Base-by-base conservation (phyloP, 2,329 filamentous ascomycete genomes). In the Alternaria ethzedia region DNA sequence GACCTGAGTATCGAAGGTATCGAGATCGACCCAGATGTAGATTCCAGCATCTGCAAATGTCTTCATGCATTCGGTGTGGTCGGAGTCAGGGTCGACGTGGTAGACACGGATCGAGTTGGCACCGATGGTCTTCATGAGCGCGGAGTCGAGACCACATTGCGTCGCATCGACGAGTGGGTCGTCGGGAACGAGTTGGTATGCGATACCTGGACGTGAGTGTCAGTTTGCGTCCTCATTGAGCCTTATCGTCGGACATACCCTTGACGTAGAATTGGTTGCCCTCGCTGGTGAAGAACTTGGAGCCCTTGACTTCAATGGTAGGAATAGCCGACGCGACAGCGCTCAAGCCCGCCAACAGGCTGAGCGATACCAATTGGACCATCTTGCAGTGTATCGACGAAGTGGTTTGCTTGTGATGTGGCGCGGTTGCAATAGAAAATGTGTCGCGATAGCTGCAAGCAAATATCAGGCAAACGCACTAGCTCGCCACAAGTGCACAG, bases 61-160 rank as follows among this genome's bases (percentile, higher is more conserved):
- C 57, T 85, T 85, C 92, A 97, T 96, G 82, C 93, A 97, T 20
- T 86, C 90, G 61, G 87, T 85, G 79, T 97, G 94, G 77, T 95
- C 83, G 30, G 82, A 88, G 3, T 81, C 78, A 2, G 91, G 83
- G 72, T 96, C 90, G 65, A 97, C 92, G 75, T 97, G 93, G 80
- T 97, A 97, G 62, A 96, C 91, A 61, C 94, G 92, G 74, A 97
- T 93, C 28, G 91, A 86, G 78, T 97, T 97, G 77, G 91, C 88
- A 66, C 92, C 93, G 57, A 97, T 84, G 17, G 89, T 88, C 78
- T 92, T 86, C 91, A 97, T 96, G 75, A 94, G 85, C 15, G 83
- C 78, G 45, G 90, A 90, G 82, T 97, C 94, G 70, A 89, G 88
- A 71, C 86, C 80, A 83, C 93, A 96, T 83, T 97, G 94, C 51